Evolutionary conservation across 2,329 filamentous ascomycete genomes (phyloP).

Genomic region (Nectriaceae sp.): DNA sequence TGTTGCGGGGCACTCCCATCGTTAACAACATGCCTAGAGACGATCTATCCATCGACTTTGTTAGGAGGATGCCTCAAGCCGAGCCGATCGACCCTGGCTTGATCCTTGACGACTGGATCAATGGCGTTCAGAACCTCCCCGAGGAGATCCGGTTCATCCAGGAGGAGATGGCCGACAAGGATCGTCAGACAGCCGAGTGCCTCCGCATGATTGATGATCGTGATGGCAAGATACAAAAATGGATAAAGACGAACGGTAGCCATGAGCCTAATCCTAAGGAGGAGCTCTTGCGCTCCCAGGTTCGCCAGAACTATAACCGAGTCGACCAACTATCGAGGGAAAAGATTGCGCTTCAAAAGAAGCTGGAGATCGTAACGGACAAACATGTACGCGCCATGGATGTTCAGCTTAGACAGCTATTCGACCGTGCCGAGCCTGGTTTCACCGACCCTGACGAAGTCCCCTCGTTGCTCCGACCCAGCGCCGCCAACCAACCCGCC

Average conservation of each 20-base stretch:
- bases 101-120: slow-evolving; percentile 78
- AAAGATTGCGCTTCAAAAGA: slow-evolving; percentile 70
- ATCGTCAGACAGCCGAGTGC: slow-evolving; percentile 70
- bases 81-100: slow-evolving; percentile 66
- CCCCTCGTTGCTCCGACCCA: slow-evolving; percentile 62
- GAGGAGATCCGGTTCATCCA: slow-evolving; percentile 82
- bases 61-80: slow-evolving; percentile 64
- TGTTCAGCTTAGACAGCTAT: slow-evolving; percentile 60
- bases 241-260: slow-evolving; percentile 76
- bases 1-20: slow-evolving; percentile 29
- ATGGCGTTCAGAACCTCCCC: slow-evolving; percentile 74
- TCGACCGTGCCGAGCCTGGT: slow-evolving; percentile 62
- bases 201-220: slow-evolving; percentile 69
- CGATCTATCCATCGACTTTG: slow-evolving; percentile 71
- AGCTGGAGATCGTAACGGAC: slow-evolving; percentile 60
- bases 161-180: slow-evolving; percentile 81
- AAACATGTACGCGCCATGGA: slow-evolving; percentile 66
- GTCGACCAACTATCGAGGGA: slow-evolving; percentile 73
- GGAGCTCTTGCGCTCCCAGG: slow-evolving; percentile 64
- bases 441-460: slow-evolving; percentile 64
- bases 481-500: slow-evolving; percentile 52
- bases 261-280: slow-evolving; percentile 76
- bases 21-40: slow-evolving; percentile 73
- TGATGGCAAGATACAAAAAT: slow-evolving; percentile 77
- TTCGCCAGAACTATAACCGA: slow-evolving; percentile 67